Percentiles rank a stretch among this genome's conserved stretches.
Evolutionary conservation across 768 basidiomycete genomes (phyloP).

Genomic region (Termitomyces sp.): DNA sequence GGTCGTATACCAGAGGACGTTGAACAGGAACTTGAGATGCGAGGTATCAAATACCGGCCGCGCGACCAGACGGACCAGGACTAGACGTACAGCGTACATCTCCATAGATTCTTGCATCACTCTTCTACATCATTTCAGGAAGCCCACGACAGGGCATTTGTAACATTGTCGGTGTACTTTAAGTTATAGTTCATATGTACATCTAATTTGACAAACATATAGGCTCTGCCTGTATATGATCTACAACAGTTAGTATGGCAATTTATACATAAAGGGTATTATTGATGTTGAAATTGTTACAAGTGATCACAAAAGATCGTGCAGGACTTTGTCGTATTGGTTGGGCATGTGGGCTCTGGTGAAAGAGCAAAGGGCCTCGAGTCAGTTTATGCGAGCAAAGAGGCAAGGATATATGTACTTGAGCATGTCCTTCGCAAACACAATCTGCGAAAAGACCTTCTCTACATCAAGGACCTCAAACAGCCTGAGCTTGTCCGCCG

Average conservation of each 20-base stretch:
- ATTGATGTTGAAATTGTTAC: not conserved
- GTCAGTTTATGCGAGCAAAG: not conserved
- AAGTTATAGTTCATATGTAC: conserved; percentile 2
- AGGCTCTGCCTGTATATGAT: not conserved
- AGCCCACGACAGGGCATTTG: not conserved
- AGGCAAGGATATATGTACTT: conserved; percentile 40
- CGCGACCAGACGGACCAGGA: conserved; percentile 78
- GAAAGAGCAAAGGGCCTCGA: not conserved
- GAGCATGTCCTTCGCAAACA: conserved; percentile 82
- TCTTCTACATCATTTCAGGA: not conserved
- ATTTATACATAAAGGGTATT: conserved; percentile 6
- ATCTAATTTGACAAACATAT: not conserved
- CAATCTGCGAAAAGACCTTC: conserved; percentile 74
- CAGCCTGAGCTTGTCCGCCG: conserved; percentile 56
- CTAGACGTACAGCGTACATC: conserved; percentile 25
- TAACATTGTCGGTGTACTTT: conserved; percentile 9
- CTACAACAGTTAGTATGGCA: not conserved
- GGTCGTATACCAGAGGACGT: conserved; percentile 85
- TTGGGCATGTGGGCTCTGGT: conserved; percentile 73
- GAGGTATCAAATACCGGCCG: conserved; percentile 82
- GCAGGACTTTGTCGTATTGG: conserved; percentile 72
- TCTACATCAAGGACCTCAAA: conserved; percentile 79
- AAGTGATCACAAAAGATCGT: conserved; percentile 54
- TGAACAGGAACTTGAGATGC: conserved; percentile 71
- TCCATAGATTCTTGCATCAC: not conserved